These are phyloP conservation scores for Metschnikowia koreensis DNA, from an alignment of 805 yeast species.

Conservation along the genomic window DNA sequence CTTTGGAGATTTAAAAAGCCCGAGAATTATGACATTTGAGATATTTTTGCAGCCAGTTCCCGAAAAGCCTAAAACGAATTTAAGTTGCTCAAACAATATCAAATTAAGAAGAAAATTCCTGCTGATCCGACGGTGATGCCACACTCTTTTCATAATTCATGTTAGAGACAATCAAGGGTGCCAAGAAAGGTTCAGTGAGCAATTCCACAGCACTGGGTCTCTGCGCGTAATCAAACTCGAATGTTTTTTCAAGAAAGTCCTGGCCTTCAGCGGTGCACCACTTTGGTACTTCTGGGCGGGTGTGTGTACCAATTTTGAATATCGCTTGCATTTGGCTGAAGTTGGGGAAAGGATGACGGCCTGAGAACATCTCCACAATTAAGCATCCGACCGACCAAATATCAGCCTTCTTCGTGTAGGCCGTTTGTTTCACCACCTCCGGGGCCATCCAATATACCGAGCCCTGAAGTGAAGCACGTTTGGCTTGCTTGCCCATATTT, in stretches of 20 bases:
- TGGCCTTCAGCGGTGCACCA: slow-evolving; percentile 67
- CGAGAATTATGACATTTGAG: no score
- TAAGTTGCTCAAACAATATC: background rate
- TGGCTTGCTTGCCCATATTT: slow-evolving; percentile 30
- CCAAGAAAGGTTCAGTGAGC: slow-evolving; percentile 61
- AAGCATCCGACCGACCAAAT: slow-evolving; percentile 98
- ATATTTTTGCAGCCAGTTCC: no score
- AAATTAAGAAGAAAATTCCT: background rate
- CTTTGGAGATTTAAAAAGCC: no score
- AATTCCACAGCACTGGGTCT: slow-evolving; percentile 75
- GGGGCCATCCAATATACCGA: slow-evolving; percentile 97
- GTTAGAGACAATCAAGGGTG: slow-evolving; percentile 43
- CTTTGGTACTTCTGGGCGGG: slow-evolving; percentile 76
- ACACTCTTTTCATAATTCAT: background rate
- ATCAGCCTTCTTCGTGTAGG: slow-evolving; percentile 89
- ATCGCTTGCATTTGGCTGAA: slow-evolving; percentile 97
- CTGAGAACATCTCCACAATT: slow-evolving; percentile 92
- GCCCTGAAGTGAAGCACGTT: slow-evolving; percentile 86
- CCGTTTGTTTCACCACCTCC: slow-evolving; percentile 91
- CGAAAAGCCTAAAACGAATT: background rate
- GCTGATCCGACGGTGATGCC: background rate
- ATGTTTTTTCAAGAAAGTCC: slow-evolving; percentile 63
- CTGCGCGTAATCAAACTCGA: slow-evolving; percentile 69
- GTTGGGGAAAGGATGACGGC: slow-evolving; percentile 93
- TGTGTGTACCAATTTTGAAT: slow-evolving; percentile 85